Evolutionary conservation across 2,329 filamentous ascomycete genomes (phyloP), one percentile per base, ranked within the genome.

Genomic region (Amauroascus niger): DNA sequence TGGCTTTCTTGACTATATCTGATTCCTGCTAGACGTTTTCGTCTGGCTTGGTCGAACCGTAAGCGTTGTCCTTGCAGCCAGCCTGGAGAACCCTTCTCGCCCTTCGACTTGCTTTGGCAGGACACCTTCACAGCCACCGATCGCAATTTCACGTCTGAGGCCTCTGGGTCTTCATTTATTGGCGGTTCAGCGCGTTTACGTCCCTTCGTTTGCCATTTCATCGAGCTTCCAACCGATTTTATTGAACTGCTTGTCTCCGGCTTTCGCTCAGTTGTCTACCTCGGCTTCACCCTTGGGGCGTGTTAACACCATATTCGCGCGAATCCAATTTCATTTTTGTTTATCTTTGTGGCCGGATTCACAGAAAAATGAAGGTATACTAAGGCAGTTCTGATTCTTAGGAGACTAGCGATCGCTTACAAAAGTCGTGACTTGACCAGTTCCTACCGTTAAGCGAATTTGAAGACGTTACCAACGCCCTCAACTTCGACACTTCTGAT

Each of bases 401-500:
- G n/a, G 22, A 28, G 18, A 33, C 24, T 14, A 50, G 13, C 20
- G 7, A 40, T 52, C 11, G 40, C 41, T 54, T 26, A 54, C 18
- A 50, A 16, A 39, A 26, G 18, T 18, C 35, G 3, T 18, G 14
- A 24, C 32, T n/a, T 41, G n/a, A n/a, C 22, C 69, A 98, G 91
- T 98, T 94, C 71, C 79, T 98, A 64, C 89, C 91, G 57, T 80
- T 95, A 59, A 84, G 83, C 70, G 87, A 94, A 61, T 90, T 97
- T 67, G 90, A 97, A 70, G 83, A 86, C 69, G 87, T 97, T 61
- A 91, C 89, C 57, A 86, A 86, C 73, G 87, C 91, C 59, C 82
- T 98, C 67, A 97, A 95, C 68, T 97, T 97, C 76, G 88, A 93
- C 64, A 96, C 91, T 0, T 82, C 87, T 49, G 91, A 97, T 68